Evolutionary conservation across 2,329 filamentous ascomycete genomes (phyloP).

Genomic region (Diplodia sapinea): DNA sequence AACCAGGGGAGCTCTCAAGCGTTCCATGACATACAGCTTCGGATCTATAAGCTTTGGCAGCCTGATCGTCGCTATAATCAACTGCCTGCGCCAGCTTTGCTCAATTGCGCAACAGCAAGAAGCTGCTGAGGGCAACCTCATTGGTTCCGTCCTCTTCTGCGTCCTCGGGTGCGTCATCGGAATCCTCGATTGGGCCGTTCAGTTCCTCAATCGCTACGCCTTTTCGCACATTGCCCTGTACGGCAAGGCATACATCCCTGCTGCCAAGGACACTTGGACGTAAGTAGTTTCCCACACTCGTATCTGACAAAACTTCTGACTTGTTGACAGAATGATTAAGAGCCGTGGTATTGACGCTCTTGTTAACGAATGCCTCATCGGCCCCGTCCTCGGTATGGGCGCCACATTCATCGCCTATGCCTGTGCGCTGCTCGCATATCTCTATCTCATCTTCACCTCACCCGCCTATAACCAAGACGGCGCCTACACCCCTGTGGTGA

Average conservation of each 20-base stretch:
- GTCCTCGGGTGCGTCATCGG: slow-evolving; percentile 76
- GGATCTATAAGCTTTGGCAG: slow-evolving; percentile 89
- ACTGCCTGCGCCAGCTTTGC: slow-evolving; percentile 80
- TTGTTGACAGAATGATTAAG: slow-evolving; percentile 71
- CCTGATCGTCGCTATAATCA: slow-evolving; percentile 83
- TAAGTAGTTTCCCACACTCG: slow-evolving; percentile 43
- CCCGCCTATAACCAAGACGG: slow-evolving; percentile 75
- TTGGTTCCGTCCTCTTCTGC: slow-evolving; percentile 72
- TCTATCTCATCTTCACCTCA: slow-evolving; percentile 85
- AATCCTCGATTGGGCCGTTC: slow-evolving; percentile 81
- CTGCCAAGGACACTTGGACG: slow-evolving; percentile 87
- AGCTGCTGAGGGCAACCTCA: slow-evolving; percentile 69
- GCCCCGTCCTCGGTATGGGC: slow-evolving; percentile 70
- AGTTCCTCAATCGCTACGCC: slow-evolving; percentile 90
- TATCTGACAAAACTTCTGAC: background rate
- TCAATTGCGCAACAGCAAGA: slow-evolving; percentile 74
- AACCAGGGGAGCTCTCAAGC: slow-evolving; percentile 81
- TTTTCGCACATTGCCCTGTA: slow-evolving; percentile 94
- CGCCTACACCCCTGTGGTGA: slow-evolving; percentile 74
- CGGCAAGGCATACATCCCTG: slow-evolving; percentile 83
- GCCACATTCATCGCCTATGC: slow-evolving; percentile 83
- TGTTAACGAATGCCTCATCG: slow-evolving; percentile 81
- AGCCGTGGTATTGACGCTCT: slow-evolving; percentile 89
- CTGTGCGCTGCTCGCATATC: slow-evolving; percentile 79
- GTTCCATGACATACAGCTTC: slow-evolving; percentile 88